Conservation (phyloP, 2,329 filamentous ascomycete genomes). For the Trichoderma gracile region DNA sequence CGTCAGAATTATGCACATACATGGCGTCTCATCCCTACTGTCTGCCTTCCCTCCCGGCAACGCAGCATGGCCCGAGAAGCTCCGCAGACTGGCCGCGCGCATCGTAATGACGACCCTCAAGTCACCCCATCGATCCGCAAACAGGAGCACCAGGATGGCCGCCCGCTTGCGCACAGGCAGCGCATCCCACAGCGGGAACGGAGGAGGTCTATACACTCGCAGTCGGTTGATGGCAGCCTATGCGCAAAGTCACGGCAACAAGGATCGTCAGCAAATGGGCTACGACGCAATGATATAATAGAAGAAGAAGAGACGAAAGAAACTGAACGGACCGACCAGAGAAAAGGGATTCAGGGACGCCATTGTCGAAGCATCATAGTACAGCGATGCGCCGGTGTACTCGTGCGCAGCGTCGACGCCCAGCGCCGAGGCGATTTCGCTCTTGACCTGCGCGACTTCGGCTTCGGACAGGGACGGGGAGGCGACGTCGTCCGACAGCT, state of each 20-base stretch:
- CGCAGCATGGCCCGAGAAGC: slow-evolving; percentile 81
- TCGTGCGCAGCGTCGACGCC: slow-evolving; percentile 6
- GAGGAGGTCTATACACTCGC: slow-evolving; percentile 60
- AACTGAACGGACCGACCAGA: slow-evolving; percentile 47
- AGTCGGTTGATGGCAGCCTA: slow-evolving; percentile 62
- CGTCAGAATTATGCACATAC: slow-evolving; percentile 47
- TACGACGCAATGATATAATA: neutral
- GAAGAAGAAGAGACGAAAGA: neutral
- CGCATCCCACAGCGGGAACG: slow-evolving; percentile 62
- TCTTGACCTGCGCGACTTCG: slow-evolving; percentile 32
- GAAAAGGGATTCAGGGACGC: slow-evolving; percentile 56
- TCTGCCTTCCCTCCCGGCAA: slow-evolving; percentile 79
- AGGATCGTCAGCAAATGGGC: neutral
- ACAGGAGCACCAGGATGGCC: slow-evolving; percentile 84
- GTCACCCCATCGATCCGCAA: slow-evolving; percentile 79
- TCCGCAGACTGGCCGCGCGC: slow-evolving; percentile 63
- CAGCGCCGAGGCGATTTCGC: slow-evolving; percentile 16
- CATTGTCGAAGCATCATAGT: slow-evolving; percentile 61
- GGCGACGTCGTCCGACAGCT: neutral
- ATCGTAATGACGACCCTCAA: slow-evolving; percentile 71
- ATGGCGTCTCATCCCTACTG: slow-evolving; percentile 58
- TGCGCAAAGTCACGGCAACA: neutral
- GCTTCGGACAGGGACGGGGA: slow-evolving; percentile 31
- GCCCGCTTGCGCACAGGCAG: slow-evolving; percentile 69
- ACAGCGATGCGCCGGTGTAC: slow-evolving; percentile 47